phyloP scores from a whole-genome alignment of 202 grass and related monocot genomes.

The Elaeis oleifera region DNA sequence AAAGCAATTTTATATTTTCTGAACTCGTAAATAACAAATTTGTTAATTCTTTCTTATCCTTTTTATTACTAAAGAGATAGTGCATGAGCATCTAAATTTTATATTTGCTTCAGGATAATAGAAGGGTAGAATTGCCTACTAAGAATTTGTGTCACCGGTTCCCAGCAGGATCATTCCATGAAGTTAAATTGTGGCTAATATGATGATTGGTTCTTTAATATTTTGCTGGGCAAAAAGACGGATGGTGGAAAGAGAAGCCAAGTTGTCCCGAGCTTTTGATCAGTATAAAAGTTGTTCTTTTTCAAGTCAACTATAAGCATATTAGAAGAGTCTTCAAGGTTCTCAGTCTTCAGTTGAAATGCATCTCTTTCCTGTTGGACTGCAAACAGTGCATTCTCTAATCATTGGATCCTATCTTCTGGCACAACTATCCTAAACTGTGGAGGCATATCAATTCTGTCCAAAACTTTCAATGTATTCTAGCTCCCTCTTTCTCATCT shows the following conservation, averaged over 20 bases:
- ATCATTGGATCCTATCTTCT: slow-evolving; percentile 60
- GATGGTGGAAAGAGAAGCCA: not conserved
- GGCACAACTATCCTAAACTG: slow-evolving; percentile 60
- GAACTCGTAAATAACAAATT: not conserved
- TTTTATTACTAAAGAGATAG: not conserved
- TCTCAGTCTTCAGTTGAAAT: slow-evolving; percentile 74
- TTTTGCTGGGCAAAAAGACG: not conserved
- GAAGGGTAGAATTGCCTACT: slow-evolving; percentile 41
- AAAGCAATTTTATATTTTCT: too few relatives aligned
- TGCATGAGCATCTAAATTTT: not conserved
- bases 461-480: slow-evolving; percentile 34
- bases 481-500: too few relatives aligned
- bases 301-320: slow-evolving; percentile 83
- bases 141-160: slow-evolving; percentile 43
- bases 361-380: slow-evolving; percentile 40
- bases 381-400: slow-evolving; percentile 56
- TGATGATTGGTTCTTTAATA: not conserved
- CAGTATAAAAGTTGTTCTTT: slow-evolving; percentile 8
- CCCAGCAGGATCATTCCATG: slow-evolving; percentile 50
- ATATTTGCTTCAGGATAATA: slow-evolving; percentile 54
- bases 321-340: slow-evolving; percentile 84
- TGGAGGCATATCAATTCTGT: slow-evolving; percentile 45
- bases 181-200: slow-evolving; percentile 17
- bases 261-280: not conserved
- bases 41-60: not conserved